These are phyloP conservation scores for Plenodomus tracheiphilus DNA, from an alignment of 2,329 filamentous ascomycete species.

Conservation along the genomic window DNA sequence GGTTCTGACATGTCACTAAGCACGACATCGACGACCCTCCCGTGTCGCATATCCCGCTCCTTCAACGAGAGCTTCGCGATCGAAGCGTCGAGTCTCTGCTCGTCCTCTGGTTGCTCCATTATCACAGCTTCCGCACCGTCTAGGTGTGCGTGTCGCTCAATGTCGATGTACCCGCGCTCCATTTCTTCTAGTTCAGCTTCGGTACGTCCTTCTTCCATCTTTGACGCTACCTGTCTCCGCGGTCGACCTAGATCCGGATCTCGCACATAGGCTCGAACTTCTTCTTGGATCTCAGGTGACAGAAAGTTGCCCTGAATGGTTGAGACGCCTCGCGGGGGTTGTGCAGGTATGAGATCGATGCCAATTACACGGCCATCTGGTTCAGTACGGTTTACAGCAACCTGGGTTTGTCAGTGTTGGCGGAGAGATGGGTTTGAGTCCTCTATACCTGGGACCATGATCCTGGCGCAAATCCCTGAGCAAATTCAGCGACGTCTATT, in stretches of 20 bases:
- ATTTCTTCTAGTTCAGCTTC: conserved; percentile 48
- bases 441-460: conserved; percentile 61
- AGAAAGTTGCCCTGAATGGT: conserved; percentile 96
- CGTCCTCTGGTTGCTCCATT: conserved; percentile 13
- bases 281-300: conserved; percentile 69
- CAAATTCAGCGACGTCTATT: background rate
- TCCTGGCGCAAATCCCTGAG: conserved; percentile 72
- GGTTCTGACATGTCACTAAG: conserved; percentile 99
- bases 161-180: conserved; percentile 66
- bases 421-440: background rate
- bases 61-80: conserved; percentile 31
- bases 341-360: conserved; percentile 90
- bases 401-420: conserved; percentile 53
- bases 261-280: conserved; percentile 76
- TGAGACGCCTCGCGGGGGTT: conserved; percentile 88
- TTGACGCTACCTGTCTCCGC: conserved; percentile 34
- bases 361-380: conserved; percentile 82
- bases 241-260: conserved; percentile 63
- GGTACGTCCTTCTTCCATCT: conserved; percentile 33
- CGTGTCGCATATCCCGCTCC: conserved; percentile 46
- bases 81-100: conserved; percentile 23
- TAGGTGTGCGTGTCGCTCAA: conserved; percentile 57
- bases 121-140: conserved; percentile 28
- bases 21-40: conserved; percentile 81
- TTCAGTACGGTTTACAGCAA: conserved; percentile 76